Evolutionary conservation across 768 basidiomycete species (phyloP).

Genomic region (Lactarius hatsudake): DNA sequence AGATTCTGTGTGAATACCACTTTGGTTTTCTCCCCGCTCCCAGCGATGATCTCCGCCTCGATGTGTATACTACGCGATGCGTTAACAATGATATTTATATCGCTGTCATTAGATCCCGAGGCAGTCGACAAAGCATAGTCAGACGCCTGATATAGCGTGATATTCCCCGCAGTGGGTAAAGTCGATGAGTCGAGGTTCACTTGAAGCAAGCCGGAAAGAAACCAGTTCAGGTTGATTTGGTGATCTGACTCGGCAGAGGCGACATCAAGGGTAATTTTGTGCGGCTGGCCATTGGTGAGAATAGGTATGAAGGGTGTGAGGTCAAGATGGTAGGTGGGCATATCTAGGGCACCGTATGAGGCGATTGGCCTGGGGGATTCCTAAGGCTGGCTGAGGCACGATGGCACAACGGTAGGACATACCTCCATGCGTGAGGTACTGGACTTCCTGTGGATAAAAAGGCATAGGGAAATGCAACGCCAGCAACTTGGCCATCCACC

Average conservation of each 20-base stretch:
- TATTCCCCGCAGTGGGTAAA: conserved; percentile 64
- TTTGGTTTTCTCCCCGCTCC: conserved; percentile 53
- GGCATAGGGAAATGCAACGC: conserved; percentile 53
- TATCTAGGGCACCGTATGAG: not conserved
- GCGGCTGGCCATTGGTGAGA: conserved; percentile 39
- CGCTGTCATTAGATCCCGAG: too few species aligned
- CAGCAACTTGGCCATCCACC: conserved; percentile 55
- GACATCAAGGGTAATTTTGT: conserved; percentile 71
- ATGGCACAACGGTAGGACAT: conserved; percentile 9
- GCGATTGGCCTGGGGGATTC: conserved; percentile 53
- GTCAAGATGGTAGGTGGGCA: not conserved
- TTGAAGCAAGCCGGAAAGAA: conserved; percentile 66
- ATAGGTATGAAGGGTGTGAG: not conserved
- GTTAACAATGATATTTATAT: conserved; percentile 31
- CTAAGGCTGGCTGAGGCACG: not conserved
- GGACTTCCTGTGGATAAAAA: conserved; percentile 29
- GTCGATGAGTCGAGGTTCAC: conserved; percentile 63
- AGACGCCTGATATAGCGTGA: conserved; percentile 50
- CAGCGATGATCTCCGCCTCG: conserved; percentile 57
- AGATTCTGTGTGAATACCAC: conserved; percentile 63
- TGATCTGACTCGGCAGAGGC: conserved; percentile 65
- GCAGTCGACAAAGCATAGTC: conserved; percentile 49
- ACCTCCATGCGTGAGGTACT: conserved; percentile 69
- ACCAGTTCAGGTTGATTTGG: conserved; percentile 73
- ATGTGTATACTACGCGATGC: conserved; percentile 58